These are phyloP conservation scores for Sorghum bicolor DNA, from an alignment of 176 grass and related monocot genomes.

Conservation along the genomic window Sorghum_bicolor_NCBIv3 NC_012872.2:57516001-57516500, in stretches of 20 bases:
- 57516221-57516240: background rate
- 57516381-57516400: no score
- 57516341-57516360: background rate
- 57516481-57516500: no score
- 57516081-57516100: background rate
- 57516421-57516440: no score
- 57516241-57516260: background rate
- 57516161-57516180: conserved; percentile 14
- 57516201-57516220: background rate
- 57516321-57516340: background rate
- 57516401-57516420: no score
- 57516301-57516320: no score
- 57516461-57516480: no score
- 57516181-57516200: background rate
- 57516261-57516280: conserved; percentile 8
- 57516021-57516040: background rate
- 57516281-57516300: background rate
- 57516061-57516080: background rate
- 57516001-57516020: background rate
- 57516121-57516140: background rate
- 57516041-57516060: background rate
- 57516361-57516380: background rate
- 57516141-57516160: background rate
- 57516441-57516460: no score
- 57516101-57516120: background rate